Base-by-base conservation (phyloP, 208 protist species). In the Crithidia bombi region DNA sequence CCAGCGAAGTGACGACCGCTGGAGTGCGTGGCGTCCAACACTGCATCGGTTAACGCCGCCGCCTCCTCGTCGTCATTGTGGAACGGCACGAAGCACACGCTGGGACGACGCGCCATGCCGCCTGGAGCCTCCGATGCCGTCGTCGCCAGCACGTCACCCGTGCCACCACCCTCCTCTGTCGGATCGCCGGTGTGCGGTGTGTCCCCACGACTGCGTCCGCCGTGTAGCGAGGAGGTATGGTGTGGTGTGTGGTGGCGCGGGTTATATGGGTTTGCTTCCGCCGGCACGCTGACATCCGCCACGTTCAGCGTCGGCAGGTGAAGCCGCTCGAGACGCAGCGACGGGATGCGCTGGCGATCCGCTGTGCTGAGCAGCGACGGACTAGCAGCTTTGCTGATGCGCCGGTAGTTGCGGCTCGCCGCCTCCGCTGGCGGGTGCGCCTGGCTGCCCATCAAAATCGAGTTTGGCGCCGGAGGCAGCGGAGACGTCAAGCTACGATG, bases 71-170 rank as follows among this genome's bases (percentile, higher is more conserved):
- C 39, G 56, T 43, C 39, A 14, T 47, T 25, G 33, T 44, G 19
- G 6, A 9, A 35, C 23, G 30, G 23, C 55, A 73, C 23, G 46
- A 73, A 73, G 4, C 46, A 47, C 23, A 73, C 67, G 35, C 56
- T 65, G 32, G 32, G 17, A 23, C 56, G 67, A 36, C 65, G 25
- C 21, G 54, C 30, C 33, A 46, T 61, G 39, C 17, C 35, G 30
- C 26, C 32, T n/a, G 39, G 19, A 25, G 19, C 21, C 15, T 9
- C 4, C 33, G n/a, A n/a, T n/a, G 6, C 33, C 38, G 38, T 38
- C 11, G 28, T 50, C 38, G 32, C 38, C 30, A 19, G 32, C 11
- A 21, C 32, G n/a, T n/a, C 38, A 30, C 12, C 5, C 6, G 9
- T 1, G 23, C 5, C 3, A 9, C 7, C 47, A 32, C 23, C 25